Evolutionary conservation across 345 rosid genomes (phyloP).

Genomic region (Rhodamnia rubescens): DNA sequence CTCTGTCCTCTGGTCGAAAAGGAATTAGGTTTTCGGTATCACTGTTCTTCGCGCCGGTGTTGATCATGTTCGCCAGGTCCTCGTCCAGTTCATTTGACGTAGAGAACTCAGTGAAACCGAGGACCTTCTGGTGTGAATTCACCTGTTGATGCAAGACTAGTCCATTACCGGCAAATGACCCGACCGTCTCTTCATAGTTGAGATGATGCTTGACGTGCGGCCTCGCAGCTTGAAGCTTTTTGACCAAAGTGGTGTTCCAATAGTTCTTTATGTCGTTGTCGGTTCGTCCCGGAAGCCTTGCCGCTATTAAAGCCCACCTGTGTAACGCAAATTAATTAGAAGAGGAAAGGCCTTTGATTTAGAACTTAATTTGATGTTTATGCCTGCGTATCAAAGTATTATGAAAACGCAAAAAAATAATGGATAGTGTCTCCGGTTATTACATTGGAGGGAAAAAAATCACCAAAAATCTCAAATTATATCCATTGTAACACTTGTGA

Average conservation of each 20-base stretch:
- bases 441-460: too few species aligned
- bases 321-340: neutral
- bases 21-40: neutral
- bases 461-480: too few species aligned
- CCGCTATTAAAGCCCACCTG: slow-evolving; percentile 22
- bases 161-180: neutral
- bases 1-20: neutral
- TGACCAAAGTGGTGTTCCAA: slow-evolving; percentile 12
- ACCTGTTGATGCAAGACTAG: neutral
- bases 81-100: neutral
- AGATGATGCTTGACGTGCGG: neutral
- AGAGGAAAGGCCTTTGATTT: neutral
- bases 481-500: too few species aligned
- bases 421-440: neutral
- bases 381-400: neutral
- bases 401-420: neutral
- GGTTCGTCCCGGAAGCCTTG: slow-evolving; percentile 29
- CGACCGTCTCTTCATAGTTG: neutral
- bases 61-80: neutral
- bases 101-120: neutral
- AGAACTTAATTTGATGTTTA: neutral
- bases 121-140: neutral
- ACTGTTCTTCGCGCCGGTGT: neutral
- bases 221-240: neutral
- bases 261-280: slow-evolving; percentile 25